Conservation (phyloP, 2,329 filamentous ascomycete species). For the Annulohypoxylon truncatum region DNA sequence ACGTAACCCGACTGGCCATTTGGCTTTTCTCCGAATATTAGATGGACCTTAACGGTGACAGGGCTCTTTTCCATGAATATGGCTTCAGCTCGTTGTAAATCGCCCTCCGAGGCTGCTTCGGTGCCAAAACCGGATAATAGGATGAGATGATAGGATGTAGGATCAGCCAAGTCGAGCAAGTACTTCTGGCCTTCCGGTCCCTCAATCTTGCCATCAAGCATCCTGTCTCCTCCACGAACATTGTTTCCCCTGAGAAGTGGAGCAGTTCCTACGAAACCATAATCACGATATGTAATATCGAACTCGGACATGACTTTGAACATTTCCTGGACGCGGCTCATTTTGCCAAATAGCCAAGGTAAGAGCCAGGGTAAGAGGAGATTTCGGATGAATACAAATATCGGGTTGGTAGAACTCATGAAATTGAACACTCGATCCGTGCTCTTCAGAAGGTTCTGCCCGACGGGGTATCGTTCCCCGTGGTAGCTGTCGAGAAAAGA, state of each 20-base stretch:
- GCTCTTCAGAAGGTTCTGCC: conserved; percentile 1
- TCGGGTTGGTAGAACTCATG: background rate
- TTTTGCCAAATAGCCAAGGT: background rate
- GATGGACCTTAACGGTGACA: background rate
- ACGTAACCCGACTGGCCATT: conserved; percentile 3
- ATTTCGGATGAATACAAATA: background rate
- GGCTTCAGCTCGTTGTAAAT: conserved; percentile 3
- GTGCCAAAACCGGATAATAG: background rate
- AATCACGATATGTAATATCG: background rate
- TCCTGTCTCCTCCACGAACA: conserved; percentile 7
- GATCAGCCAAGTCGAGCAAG: background rate
- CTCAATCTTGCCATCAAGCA: conserved; percentile 2
- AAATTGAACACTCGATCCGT: conserved; percentile 1
- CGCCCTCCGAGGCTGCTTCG: background rate
- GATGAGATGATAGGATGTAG: background rate
- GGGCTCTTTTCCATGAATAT: background rate
- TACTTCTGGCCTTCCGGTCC: conserved; percentile 1
- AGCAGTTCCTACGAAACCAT: background rate
- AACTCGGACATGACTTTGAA: background rate
- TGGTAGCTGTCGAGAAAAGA: conserved; percentile 8
- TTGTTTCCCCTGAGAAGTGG: background rate
- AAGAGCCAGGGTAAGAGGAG: background rate
- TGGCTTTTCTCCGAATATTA: conserved; percentile 2
- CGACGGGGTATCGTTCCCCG: conserved; percentile 4
- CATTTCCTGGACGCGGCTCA: background rate